These are phyloP conservation scores for Rutstroemia sp. DNA, from an alignment of 2,329 filamentous ascomycete species.

Conservation along the genomic window DNA sequence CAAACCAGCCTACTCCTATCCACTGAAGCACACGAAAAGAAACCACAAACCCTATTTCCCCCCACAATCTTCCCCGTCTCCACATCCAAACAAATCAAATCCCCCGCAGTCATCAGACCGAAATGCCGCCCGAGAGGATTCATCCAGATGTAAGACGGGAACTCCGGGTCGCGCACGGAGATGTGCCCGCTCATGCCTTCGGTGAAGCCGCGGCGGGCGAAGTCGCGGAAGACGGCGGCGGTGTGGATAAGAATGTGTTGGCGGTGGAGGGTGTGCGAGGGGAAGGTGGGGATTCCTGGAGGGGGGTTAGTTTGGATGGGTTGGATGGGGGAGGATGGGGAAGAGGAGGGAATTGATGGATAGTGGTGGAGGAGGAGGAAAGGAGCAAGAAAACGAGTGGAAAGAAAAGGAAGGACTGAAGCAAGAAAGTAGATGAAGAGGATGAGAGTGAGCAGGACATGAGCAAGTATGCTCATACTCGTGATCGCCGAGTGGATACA, in stretches of 20 bases:
- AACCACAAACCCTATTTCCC: constrained; percentile 41
- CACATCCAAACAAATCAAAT: constrained; percentile 61
- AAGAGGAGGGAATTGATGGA: no score
- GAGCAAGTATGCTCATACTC: no score
- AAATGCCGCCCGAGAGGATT: constrained; percentile 60
- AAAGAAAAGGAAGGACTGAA: no score
- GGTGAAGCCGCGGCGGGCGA: constrained; percentile 56
- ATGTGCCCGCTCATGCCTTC: constrained; percentile 67
- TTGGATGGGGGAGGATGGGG: not conserved
- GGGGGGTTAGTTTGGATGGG: not conserved
- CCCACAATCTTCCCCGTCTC: constrained; percentile 52
- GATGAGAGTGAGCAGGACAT: no score
- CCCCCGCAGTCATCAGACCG: constrained; percentile 53
- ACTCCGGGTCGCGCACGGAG: constrained; percentile 57
- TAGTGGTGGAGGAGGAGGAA: not conserved
- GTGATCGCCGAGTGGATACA: no score
- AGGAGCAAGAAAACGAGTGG: no score
- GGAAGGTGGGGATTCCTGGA: constrained; percentile 48
- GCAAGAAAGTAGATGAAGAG: no score
- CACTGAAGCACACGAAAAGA: not conserved
- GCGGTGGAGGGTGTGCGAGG: constrained; percentile 47
- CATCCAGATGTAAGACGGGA: constrained; percentile 59
- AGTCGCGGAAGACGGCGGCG: constrained; percentile 62
- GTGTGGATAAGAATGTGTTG: constrained; percentile 60
- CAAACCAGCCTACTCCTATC: no score